A percentile compares a stretch with the other conserved stretches of the same genome.
These are phyloP conservation scores for Choanephora cucurbitarum DNA, from an alignment of 371 early-diverging fungal species.

Conservation along the genomic window DNA sequence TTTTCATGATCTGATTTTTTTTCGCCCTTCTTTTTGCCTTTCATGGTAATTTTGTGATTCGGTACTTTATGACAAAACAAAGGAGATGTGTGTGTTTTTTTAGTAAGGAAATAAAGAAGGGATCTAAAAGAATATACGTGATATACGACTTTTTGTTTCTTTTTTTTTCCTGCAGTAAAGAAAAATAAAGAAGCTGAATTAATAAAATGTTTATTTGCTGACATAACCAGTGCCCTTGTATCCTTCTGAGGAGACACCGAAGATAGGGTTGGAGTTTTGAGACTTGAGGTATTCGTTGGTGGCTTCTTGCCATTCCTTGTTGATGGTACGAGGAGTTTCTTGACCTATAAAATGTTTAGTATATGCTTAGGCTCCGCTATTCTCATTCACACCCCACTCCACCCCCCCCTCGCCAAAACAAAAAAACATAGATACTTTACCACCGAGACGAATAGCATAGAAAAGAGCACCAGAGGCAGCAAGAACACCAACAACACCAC, in stretches of 20 bases:
- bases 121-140: slow-evolving; percentile 13
- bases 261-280: slow-evolving; percentile 89
- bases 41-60: too few relatives aligned
- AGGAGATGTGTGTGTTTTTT: too few relatives aligned
- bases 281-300: slow-evolving; percentile 80
- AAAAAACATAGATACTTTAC: slow-evolving; percentile 54
- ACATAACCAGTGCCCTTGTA: slow-evolving; percentile 79
- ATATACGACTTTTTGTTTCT: slow-evolving; percentile 9
- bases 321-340: slow-evolving; percentile 73
- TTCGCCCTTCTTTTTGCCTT: background rate
- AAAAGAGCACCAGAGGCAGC: slow-evolving; percentile 65
- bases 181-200: background rate
- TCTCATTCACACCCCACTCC: too few relatives aligned
- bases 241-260: slow-evolving; percentile 84
- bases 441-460: slow-evolving; percentile 62
- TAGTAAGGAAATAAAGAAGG: slow-evolving; percentile 7
- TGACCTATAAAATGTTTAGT: slow-evolving; percentile 41
- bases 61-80: too few relatives aligned
- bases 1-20: background rate
- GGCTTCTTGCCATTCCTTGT: slow-evolving; percentile 94
- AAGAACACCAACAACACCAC: slow-evolving; percentile 68
- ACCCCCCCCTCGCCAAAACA: slow-evolving; percentile 1
- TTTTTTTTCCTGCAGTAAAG: too few relatives aligned
- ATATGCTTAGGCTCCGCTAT: background rate
- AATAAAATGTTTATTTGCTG: slow-evolving; percentile 27